Evolutionary conservation across 208 protist genomes (phyloP).

Genomic region (Leishmania gerbilli): DNA sequence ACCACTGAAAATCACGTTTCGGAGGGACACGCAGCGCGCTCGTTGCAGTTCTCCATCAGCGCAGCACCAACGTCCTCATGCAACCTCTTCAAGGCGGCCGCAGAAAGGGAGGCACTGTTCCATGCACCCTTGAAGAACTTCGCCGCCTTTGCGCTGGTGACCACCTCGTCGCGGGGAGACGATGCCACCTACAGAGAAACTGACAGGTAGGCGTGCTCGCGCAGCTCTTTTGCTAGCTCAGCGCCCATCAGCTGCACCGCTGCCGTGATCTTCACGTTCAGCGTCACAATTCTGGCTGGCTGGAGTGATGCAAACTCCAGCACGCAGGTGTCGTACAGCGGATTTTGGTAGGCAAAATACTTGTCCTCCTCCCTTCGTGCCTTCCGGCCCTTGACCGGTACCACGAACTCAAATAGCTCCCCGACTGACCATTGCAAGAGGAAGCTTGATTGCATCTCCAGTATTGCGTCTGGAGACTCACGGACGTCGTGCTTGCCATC

Average conservation of each 20-base stretch:
- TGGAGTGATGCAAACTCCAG: slow-evolving; percentile 27
- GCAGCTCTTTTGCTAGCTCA: slow-evolving; percentile 36
- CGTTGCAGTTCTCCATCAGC: slow-evolving; percentile 11
- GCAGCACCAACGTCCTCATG: slow-evolving; percentile 30
- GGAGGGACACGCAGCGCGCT: neutral
- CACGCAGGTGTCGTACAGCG: slow-evolving; percentile 36
- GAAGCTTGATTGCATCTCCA: slow-evolving; percentile 44
- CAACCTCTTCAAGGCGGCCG: slow-evolving; percentile 25
- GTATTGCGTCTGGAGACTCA: slow-evolving; percentile 31
- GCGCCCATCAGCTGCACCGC: slow-evolving; percentile 47
- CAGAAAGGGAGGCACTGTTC: slow-evolving; percentile 11
- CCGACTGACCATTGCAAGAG: slow-evolving; percentile 76
- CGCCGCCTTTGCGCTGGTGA: slow-evolving; percentile 4
- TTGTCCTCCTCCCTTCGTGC: slow-evolving; percentile 24
- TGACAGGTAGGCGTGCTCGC: neutral
- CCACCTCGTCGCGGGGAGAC: slow-evolving; percentile 13
- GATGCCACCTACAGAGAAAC: neutral
- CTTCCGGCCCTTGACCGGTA: slow-evolving; percentile 30
- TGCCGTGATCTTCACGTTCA: slow-evolving; percentile 44
- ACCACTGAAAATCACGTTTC: neutral
- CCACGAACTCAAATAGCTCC: slow-evolving; percentile 63
- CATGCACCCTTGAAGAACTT: slow-evolving; percentile 10
- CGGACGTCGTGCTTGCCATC: slow-evolving; percentile 13
- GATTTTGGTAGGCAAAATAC: slow-evolving; percentile 21
- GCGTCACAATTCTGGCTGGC: slow-evolving; percentile 15